phyloP scores from a whole-genome alignment of 2,329 filamentous ascomycete species.

The Albifimbria verrucaria region DNA sequence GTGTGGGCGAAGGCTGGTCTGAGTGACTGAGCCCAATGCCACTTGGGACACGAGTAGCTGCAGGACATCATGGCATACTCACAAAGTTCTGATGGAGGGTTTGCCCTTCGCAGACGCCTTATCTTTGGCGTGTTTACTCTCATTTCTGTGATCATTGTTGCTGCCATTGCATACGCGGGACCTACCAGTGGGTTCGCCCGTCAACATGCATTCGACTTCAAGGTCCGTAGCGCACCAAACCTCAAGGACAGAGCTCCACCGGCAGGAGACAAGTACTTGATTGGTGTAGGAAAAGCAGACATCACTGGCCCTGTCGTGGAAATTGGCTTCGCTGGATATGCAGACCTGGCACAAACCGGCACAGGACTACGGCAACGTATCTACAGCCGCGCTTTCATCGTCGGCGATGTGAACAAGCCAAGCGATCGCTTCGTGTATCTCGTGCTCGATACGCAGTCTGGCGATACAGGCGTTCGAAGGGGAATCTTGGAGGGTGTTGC shows the following conservation, averaged over 20 bases:
- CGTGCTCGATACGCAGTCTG: conserved; percentile 81
- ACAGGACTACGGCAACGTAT: conserved; percentile 82
- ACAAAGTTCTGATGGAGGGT: background rate
- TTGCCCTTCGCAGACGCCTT: background rate
- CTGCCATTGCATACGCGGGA: background rate
- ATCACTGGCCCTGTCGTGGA: conserved; percentile 78
- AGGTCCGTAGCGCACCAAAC: background rate
- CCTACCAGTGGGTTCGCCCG: background rate
- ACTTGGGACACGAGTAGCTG: background rate
- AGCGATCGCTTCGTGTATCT: conserved; percentile 80
- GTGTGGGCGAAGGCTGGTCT: background rate
- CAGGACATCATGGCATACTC: background rate
- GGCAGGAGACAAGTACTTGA: conserved; percentile 38
- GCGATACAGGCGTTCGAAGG: conserved; percentile 83
- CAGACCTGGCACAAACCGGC: conserved; percentile 77
- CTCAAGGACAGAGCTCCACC: background rate
- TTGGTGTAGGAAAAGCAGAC: conserved; percentile 56
- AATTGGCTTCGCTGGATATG: conserved; percentile 89
- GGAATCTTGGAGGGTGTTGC: conserved; percentile 78
- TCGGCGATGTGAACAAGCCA: conserved; percentile 64
- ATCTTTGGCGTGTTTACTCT: background rate
- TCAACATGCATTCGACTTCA: background rate
- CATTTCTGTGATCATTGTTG: background rate
- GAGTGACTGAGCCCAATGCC: background rate
- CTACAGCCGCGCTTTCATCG: conserved; percentile 85